phyloP scores from a whole-genome alignment of 805 yeast genomes.

The Metschnikowia proteae region DNA sequence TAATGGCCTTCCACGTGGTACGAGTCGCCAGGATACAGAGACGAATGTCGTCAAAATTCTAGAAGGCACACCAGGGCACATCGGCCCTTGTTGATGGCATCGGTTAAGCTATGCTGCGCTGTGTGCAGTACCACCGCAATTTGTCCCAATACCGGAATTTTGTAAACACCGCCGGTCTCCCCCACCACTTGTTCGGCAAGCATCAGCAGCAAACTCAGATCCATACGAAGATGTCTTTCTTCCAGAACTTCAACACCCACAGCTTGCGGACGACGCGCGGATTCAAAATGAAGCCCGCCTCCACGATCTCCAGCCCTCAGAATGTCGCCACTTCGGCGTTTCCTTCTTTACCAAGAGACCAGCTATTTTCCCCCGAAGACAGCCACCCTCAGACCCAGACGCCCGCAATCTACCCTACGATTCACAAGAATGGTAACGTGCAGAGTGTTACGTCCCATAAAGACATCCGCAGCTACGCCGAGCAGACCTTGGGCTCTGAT shows the following conservation, averaged over 20 bases:
- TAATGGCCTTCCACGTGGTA: too few species aligned
- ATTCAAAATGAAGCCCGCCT: constrained; percentile 37
- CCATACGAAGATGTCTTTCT: constrained; percentile 31
- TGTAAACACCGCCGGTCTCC: constrained; percentile 13
- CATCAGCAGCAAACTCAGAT: constrained; percentile 1
- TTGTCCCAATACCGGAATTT: constrained; percentile 12
- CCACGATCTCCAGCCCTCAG: constrained; percentile 40
- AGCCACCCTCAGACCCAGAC: constrained; percentile 1
- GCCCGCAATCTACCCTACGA: constrained; percentile 25
- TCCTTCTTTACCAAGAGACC: constrained; percentile 24
- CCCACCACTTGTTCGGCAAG: constrained; percentile 1
- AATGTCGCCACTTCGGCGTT: constrained; percentile 29
- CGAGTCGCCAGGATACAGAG: too few species aligned
- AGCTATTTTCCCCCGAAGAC: constrained; percentile 9
- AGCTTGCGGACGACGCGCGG: constrained; percentile 41
- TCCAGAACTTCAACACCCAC: constrained; percentile 43
- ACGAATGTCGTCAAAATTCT: too few species aligned
- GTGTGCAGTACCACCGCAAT: constrained; percentile 2
- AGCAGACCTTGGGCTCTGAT: constrained; percentile 91
- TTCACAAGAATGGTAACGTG: constrained; percentile 21
- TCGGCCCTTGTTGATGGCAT: neutral
- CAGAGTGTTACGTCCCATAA: constrained; percentile 51
- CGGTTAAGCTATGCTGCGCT: too few species aligned
- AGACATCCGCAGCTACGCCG: constrained; percentile 85
- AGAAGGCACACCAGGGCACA: too few species aligned